Evolutionary conservation across 352 stramenopile species (phyloP).

Genomic region (Phytophthora ohioensis): DNA sequence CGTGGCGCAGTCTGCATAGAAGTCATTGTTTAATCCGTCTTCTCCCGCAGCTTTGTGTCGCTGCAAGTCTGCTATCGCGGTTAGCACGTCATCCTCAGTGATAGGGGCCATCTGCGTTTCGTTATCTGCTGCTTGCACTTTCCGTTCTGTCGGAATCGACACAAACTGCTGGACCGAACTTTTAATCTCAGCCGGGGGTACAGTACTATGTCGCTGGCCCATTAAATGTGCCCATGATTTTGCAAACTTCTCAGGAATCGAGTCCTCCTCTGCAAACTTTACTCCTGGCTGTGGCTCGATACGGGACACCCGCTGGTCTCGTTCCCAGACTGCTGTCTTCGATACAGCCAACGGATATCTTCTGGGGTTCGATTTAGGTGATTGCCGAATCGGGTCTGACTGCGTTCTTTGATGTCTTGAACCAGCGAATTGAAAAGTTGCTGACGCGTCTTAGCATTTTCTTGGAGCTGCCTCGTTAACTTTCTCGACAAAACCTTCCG

Average conservation of each 20-base stretch:
- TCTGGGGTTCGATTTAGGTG: background rate
- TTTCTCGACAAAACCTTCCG: too few relatives aligned
- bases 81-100: background rate
- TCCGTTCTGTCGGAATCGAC: background rate
- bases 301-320: background rate
- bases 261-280: background rate
- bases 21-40: too few relatives aligned
- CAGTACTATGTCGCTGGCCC: background rate
- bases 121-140: background rate
- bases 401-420: too few relatives aligned
- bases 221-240: background rate
- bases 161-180: background rate
- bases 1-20: background rate
- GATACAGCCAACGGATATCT: background rate
- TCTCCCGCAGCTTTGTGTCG: background rate
- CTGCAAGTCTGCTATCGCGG: background rate
- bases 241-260: background rate
- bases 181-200: background rate
- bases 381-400: background rate
- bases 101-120: background rate
- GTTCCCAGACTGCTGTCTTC: background rate
- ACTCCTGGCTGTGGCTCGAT: background rate
- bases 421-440: too few relatives aligned
- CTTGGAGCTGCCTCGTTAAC: too few relatives aligned
- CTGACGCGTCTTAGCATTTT: background rate